These are phyloP conservation scores for Puccinellia tenuiflora DNA, from an alignment of 176 grass and related monocot species.

Conservation along the genomic window DNA sequence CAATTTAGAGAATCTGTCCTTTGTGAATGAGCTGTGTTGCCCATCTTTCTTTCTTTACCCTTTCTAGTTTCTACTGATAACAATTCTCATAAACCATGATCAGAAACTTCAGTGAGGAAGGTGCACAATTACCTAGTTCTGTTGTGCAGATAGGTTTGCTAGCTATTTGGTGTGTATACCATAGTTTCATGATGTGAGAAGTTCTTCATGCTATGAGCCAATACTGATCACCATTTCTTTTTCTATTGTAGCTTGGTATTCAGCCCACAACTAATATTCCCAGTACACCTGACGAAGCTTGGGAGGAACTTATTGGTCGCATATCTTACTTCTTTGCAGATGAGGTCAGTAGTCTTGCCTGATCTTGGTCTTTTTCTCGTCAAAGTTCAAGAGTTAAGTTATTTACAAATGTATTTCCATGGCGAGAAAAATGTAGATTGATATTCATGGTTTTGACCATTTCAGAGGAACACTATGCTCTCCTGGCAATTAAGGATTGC, in stretches of 20 bases:
- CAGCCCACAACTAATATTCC: constrained; percentile 37
- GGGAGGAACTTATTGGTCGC: constrained; percentile 69
- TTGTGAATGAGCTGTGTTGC: not conserved
- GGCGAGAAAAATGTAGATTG: not conserved
- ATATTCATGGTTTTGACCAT: not conserved
- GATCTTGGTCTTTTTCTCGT: not conserved
- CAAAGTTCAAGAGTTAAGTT: not conserved
- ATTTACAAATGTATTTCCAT: not conserved
- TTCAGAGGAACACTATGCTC: not conserved
- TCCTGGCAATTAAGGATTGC: not conserved
- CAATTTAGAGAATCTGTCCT: not conserved
- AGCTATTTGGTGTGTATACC: not conserved
- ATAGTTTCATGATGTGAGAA: not conserved
- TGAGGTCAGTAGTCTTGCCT: constrained; percentile 41
- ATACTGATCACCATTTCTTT: constrained; percentile 8
- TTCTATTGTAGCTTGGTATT: constrained; percentile 63
- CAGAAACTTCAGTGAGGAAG: not conserved
- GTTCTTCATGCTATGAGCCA: constrained; percentile 1
- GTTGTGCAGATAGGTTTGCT: not conserved
- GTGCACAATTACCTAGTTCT: not conserved
- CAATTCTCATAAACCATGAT: not conserved
- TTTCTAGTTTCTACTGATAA: not conserved
- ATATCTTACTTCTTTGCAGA: constrained; percentile 63
- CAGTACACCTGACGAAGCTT: constrained; percentile 73
- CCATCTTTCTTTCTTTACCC: not conserved